Percentiles rank a stretch among this genome's conserved stretches.
phyloP scores from a whole-genome alignment of 2,329 filamentous ascomycete species.

The Fusarium newnesense region DNA sequence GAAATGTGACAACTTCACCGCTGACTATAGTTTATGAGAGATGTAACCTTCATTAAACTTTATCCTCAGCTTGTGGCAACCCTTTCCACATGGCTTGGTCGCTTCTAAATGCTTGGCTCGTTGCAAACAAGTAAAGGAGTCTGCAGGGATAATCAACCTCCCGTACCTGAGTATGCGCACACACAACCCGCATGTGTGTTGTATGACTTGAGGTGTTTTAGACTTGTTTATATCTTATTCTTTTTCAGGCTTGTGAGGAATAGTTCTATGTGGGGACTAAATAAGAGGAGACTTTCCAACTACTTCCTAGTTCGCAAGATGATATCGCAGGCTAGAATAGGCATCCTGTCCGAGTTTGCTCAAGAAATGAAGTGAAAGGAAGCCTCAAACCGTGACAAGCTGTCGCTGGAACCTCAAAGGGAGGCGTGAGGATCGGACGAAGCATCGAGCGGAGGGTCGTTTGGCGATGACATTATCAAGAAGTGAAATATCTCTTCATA shows the following conservation, averaged over 20 bases:
- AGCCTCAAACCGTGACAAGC: neutral
- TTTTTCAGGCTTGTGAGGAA: neutral
- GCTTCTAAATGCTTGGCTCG: neutral
- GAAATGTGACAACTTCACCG: neutral
- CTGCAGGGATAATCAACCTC: neutral
- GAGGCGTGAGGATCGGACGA: neutral
- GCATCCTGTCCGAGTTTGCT: neutral
- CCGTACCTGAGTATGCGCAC: neutral
- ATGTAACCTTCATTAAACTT: neutral
- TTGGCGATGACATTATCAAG: too few species aligned
- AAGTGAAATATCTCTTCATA: neutral
- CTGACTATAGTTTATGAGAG: neutral
- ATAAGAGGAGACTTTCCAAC: neutral
- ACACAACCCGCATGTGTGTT: neutral
- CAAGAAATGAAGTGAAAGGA: neutral
- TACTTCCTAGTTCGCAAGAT: neutral
- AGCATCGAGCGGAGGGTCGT: neutral
- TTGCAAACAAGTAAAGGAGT: neutral
- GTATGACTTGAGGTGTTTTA: neutral
- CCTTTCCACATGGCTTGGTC: neutral
- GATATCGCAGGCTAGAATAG: neutral
- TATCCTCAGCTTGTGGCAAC: neutral
- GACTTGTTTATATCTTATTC: neutral
- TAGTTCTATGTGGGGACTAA: neutral
- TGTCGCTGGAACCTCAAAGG: neutral